Percentiles rank a stretch among this genome's conserved stretches.
phyloP scores from a whole-genome alignment of 2,329 filamentous ascomycete genomes.

The Talaromyces sp. region DNA sequence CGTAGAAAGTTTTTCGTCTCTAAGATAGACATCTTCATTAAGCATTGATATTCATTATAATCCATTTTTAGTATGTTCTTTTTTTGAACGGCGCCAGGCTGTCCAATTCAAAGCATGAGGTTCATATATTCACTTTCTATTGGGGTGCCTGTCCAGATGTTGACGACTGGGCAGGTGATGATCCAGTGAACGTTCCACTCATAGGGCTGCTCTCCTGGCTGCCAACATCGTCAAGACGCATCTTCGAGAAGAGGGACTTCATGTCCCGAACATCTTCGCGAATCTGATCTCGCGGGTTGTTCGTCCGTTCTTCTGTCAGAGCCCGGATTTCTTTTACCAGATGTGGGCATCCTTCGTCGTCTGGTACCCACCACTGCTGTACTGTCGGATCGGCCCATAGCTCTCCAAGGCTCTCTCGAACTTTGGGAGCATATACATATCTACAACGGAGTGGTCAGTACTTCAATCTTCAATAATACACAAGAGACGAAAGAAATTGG shows the following conservation, averaged over 20 bases:
- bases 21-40: background rate
- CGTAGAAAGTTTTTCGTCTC: background rate
- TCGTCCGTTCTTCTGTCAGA: slow-evolving; percentile 74
- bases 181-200: slow-evolving; percentile 2
- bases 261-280: slow-evolving; percentile 68
- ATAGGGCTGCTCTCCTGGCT: background rate
- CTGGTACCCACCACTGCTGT: slow-evolving; percentile 82
- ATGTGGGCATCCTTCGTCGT: slow-evolving; percentile 70
- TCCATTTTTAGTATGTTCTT: background rate
- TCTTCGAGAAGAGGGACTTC: slow-evolving; percentile 65
- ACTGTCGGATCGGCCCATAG: slow-evolving; percentile 69
- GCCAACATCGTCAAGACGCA: slow-evolving; percentile 49
- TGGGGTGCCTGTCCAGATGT: slow-evolving; percentile 1
- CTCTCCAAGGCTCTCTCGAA: slow-evolving; percentile 70
- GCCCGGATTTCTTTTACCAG: slow-evolving; percentile 72
- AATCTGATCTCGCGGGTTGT: slow-evolving; percentile 47
- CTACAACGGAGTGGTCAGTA: slow-evolving; percentile 42
- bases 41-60: background rate
- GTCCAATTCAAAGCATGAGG: background rate
- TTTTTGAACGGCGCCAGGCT: background rate
- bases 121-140: background rate
- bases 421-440: slow-evolving; percentile 73
- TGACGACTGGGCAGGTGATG: slow-evolving; percentile 11
- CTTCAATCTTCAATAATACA: background rate
- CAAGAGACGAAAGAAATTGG: slow-evolving; percentile 13